Evolutionary conservation across 371 early-diverging fungal genomes (phyloP), one percentile per base, ranked within the genome.

Genomic region (Actinomortierella wolfii): DNA sequence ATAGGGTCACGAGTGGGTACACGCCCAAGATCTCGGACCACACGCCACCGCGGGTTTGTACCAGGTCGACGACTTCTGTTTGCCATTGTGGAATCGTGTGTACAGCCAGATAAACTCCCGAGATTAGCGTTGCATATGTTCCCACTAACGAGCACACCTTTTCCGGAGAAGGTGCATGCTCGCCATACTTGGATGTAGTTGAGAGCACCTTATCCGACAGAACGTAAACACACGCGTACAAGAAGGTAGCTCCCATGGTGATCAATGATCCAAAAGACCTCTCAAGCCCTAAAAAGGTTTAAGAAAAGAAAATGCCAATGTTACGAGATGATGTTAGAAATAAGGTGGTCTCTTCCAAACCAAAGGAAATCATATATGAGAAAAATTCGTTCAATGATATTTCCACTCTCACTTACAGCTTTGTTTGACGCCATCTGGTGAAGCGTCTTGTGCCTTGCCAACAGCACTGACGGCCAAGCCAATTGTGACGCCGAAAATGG

Each of bases 391-490:
- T n/a, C n/a, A 21, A 28, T 40, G 34, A 46, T 20, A 26, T 23
- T 23, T 11, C 34, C 34, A 4, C 34, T 23, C 15, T 15, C 23
- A 59, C 67, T 64, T 61, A 67, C 66, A 60, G 13, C 40, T 56
- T 34, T 68, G 67, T 23, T 52, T 59, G 20, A 59, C 57, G 4
- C 68, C 68, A 47, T 61, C 64, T 15, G 74, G 53, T 18, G 76
- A 59, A 43, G 58, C 67, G 28, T 69, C 61, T 45, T 78, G 40
- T 43, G 68, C 77, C 58, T 65, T 71, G 54, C 83, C 86, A 6
- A 85, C 26, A 9, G 85, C 83, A 57, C 88, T 87, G 39, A 92
- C 51, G 0, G 88, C 87, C 51, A 92, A 61, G 4, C 92, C 92
- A 28, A 84, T 58, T 43, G 84, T 87, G 25, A 88, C 88, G 23